These are phyloP conservation scores for Kuraishia cidri DNA, from an alignment of 805 yeast species.

Conservation along the genomic window DNA sequence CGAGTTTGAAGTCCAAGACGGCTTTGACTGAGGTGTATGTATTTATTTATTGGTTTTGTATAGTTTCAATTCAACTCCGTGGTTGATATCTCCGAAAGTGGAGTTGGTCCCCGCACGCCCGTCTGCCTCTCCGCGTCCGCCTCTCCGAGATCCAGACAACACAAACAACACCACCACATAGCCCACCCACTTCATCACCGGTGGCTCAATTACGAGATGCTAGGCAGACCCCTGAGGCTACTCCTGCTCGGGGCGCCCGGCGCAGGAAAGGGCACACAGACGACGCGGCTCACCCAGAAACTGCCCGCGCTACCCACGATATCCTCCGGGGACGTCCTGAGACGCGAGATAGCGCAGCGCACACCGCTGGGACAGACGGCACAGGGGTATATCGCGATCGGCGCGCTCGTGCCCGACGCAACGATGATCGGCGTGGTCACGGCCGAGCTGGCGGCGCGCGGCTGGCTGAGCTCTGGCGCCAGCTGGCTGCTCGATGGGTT, in stretches of 20 bases:
- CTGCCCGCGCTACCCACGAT: slow-evolving; percentile 48
- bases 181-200: too few relatives aligned
- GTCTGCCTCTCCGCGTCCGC: too few relatives aligned
- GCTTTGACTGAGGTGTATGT: slow-evolving; percentile 16
- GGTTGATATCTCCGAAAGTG: too few relatives aligned
- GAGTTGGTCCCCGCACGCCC: too few relatives aligned
- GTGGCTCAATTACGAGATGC: too few relatives aligned
- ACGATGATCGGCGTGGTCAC: slow-evolving; percentile 54
- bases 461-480: slow-evolving; percentile 33
- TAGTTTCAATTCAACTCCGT: too few relatives aligned
- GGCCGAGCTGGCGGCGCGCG: slow-evolving; percentile 29
- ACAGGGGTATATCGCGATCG: slow-evolving; percentile 43
- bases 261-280: slow-evolving; percentile 89
- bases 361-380: slow-evolving; percentile 53
- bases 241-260: slow-evolving; percentile 92
- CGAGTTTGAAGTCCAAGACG: slow-evolving; percentile 19
- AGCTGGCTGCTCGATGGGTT: slow-evolving; percentile 88
- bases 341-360: slow-evolving; percentile 51
- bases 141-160: too few relatives aligned
- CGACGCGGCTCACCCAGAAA: slow-evolving; percentile 49
- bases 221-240: slow-evolving; percentile 44
- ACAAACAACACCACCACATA: too few relatives aligned
- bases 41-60: too few relatives aligned
- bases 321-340: slow-evolving; percentile 78
- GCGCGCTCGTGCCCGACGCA: slow-evolving; percentile 67